phyloP scores from a whole-genome alignment of 2,329 filamentous ascomycete genomes.

The Phaeosphaeria sp. region DNA sequence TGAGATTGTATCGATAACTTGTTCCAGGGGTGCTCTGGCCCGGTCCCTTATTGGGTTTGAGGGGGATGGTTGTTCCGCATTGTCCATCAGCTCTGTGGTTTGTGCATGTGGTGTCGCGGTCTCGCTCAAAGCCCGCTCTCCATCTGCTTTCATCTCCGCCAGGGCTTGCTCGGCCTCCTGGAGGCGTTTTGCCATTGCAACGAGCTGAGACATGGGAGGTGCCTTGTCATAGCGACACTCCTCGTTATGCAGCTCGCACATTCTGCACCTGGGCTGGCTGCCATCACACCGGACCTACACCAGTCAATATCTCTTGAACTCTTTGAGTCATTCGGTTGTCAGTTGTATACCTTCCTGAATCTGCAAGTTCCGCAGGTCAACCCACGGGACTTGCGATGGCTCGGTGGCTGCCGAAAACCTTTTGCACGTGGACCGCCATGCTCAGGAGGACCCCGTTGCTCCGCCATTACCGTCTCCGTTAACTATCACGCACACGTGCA shows the following conservation, averaged over 20 bases:
- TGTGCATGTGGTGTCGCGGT: neutral
- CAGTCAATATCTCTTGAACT: neutral
- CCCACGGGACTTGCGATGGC: neutral
- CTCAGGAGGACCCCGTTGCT: neutral
- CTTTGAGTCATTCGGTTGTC: neutral
- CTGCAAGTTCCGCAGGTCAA: conserved; percentile 13
- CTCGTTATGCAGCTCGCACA: conserved; percentile 39
- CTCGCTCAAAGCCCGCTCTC: neutral
- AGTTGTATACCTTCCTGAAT: conserved; percentile 6
- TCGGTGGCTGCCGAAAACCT: neutral
- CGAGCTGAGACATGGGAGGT: conserved; percentile 41
- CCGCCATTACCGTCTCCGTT: neutral
- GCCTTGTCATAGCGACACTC: conserved; percentile 43
- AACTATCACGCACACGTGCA: no score
- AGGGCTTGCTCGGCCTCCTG: conserved; percentile 10
- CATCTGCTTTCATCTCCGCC: neutral
- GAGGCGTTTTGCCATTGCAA: conserved; percentile 37
- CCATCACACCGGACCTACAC: conserved; percentile 35
- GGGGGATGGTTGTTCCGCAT: neutral
- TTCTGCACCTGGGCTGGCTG: conserved; percentile 38
- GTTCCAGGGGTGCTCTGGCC: neutral
- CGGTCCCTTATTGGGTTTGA: neutral
- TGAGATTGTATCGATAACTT: neutral
- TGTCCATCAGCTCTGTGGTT: neutral
- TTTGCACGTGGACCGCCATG: neutral